Conservation (phyloP, 257 asterid genomes). For the Solanum microdontum region DNA sequence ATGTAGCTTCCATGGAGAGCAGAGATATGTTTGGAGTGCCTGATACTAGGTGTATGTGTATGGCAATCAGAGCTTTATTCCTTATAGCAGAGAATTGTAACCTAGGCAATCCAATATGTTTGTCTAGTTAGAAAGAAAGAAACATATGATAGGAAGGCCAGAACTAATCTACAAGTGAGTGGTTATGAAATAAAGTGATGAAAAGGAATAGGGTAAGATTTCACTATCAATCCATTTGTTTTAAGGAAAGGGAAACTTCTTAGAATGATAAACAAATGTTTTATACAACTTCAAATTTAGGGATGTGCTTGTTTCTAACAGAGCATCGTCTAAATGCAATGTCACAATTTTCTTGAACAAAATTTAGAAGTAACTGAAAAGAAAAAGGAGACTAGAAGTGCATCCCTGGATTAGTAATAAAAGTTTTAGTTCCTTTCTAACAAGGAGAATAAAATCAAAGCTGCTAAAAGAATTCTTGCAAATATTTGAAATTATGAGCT, state of each 20-base stretch:
- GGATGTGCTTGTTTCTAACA: background rate
- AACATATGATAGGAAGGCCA: background rate
- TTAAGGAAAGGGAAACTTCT: background rate
- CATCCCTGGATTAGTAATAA: background rate
- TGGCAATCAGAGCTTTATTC: background rate
- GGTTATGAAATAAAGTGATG: background rate
- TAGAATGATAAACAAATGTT: background rate
- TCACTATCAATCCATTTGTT: background rate
- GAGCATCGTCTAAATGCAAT: background rate
- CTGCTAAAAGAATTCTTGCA: background rate
- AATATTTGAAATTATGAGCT: background rate
- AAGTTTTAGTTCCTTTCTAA: background rate
- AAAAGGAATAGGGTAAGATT: background rate
- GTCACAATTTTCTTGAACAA: background rate
- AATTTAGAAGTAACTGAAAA: background rate
- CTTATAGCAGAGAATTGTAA: background rate
- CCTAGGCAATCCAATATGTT: background rate
- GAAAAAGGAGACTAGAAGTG: background rate
- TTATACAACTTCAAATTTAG: background rate
- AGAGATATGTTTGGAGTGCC: background rate
- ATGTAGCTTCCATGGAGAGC: background rate
- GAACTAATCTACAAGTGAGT: background rate
- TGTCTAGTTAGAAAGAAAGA: background rate
- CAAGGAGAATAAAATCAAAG: background rate
- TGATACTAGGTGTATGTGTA: background rate